Evolutionary conservation across 2,329 filamentous ascomycete species (phyloP), one percentile per base, ranked within the genome.

Genomic region (Ophiostoma novo-ulmi): DNA sequence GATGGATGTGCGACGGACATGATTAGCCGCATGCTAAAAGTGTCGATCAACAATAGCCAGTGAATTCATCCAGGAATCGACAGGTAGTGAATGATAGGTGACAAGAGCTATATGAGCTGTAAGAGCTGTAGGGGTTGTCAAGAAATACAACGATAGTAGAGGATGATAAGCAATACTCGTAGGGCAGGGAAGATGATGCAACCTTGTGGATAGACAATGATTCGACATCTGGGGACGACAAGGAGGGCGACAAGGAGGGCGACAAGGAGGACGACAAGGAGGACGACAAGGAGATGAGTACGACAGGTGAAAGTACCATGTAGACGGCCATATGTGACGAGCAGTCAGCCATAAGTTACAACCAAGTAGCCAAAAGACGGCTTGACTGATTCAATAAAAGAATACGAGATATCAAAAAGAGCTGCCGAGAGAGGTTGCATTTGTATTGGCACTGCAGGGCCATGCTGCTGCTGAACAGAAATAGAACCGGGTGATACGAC

Each of bases 1-100:
- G 52, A 58, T 58, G 52, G 52, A 26, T 58, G 52, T 26, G 52
- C 52, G 8, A 13, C 52, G 52, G 39, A 22, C 52, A 26, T 58
- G 52, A 58, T 58, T 58, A 63, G 26, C 26, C 58, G 58, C 61
- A 64, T n/a, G 61, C 31, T 38, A 36, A 36, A n/a, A 64, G 61
- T 38, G 61, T 31, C 35, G 61, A 64, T 64, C 61, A 36, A 36
- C 58, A 64, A 58, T 13, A 58, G 61, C 31, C 61, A 64, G 31
- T 38, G 31, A 64, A 20, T 64, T 64, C 35, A 64, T 36, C 61
- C 61, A 36, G 61, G 17, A 22, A 58, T 58, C 52, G 52, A 58
- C 52, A 31, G 52, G 26, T 22, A 44, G 52, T 26, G 52, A 17
- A 26, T 58, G 52, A 58, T 58, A 17, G n/a, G 52, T 58, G 39